A percentile compares a stretch with the other conserved stretches of the same genome.
Evolutionary conservation across 2,329 filamentous ascomycete genomes (phyloP).

Genomic region (Aspergillus thermomutatus): DNA sequence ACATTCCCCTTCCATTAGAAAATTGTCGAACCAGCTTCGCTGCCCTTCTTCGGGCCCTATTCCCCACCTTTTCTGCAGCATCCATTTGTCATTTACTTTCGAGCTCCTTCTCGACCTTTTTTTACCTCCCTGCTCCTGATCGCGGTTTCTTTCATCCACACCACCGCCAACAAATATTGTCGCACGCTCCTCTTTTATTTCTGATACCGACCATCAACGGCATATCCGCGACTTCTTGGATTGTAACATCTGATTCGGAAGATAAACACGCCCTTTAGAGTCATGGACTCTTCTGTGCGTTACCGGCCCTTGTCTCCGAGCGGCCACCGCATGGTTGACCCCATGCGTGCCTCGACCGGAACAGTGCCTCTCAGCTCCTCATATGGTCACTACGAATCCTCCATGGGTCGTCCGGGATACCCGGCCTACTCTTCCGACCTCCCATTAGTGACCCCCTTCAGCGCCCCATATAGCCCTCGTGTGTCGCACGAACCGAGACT

Average conservation of each 20-base stretch:
- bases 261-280: background rate
- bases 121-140: background rate
- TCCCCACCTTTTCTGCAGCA: background rate
- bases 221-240: background rate
- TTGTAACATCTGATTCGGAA: background rate
- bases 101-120: background rate
- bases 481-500: constrained; percentile 23
- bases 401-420: constrained; percentile 26
- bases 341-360: constrained; percentile 41
- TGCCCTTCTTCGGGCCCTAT: background rate
- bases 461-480: constrained; percentile 27
- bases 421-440: constrained; percentile 32
- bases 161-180: background rate
- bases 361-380: constrained; percentile 34
- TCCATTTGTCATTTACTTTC: background rate
- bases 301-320: constrained; percentile 36
- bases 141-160: background rate
- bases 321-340: constrained; percentile 31
- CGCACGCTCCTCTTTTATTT: background rate
- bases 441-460: constrained; percentile 26
- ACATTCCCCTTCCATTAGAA: background rate
- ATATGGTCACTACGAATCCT: constrained; percentile 32
- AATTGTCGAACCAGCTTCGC: background rate
- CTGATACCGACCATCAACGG: background rate
- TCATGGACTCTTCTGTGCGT: constrained; percentile 27